Base-by-base conservation (phyloP, 306 rosid species). In the Arachis stenosperma region DNA sequence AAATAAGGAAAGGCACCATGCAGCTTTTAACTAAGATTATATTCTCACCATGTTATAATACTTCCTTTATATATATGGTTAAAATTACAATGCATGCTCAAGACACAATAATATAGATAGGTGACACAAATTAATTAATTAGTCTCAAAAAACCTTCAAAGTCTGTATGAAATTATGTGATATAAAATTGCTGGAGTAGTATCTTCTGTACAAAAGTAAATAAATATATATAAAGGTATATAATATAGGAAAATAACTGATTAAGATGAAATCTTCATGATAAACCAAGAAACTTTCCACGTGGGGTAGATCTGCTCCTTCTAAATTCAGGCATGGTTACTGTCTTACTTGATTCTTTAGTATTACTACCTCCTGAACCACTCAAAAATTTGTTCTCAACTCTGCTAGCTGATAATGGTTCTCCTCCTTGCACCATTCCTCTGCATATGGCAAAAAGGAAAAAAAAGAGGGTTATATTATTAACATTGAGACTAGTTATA, bases 251-350 rank as follows among this genome's bases (percentile, higher is more conserved):
- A n/a, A n/a, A 17, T 67, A 57, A 62, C 29, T 42, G 52, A 62
- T 59, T 50, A 67, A 36, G 30, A 61, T 51, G 60, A 73, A 61
- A 79, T 69, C 76, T 78, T 87, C 88, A 91, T 8, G 96, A 81
- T 57, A 82, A 65, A 63, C 77, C 84, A 4, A 83, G 73, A 85
- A 86, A 75, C 68, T 95, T 87, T 61, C 96, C 89, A 29, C 96
- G 97, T 46, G 98, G 98, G 9, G 97, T 86, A 11, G 99, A 91
- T 47, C 88, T 82, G 82, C 97, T 95, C 69, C 99, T 88, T 64
- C 88, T 82, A 41, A 87, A 81, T 46, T 91, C 97, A 30, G 96
- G 72, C 78, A 82, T 63, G 68, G 93, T 22, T 22, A 22, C 55
- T 46, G 77, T 65, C 39, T 80, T 86, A 79, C 78, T 79, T 37